phyloP scores from a whole-genome alignment of 176 grass and related monocot genomes.

The Phoenix dactylifera region DNA sequence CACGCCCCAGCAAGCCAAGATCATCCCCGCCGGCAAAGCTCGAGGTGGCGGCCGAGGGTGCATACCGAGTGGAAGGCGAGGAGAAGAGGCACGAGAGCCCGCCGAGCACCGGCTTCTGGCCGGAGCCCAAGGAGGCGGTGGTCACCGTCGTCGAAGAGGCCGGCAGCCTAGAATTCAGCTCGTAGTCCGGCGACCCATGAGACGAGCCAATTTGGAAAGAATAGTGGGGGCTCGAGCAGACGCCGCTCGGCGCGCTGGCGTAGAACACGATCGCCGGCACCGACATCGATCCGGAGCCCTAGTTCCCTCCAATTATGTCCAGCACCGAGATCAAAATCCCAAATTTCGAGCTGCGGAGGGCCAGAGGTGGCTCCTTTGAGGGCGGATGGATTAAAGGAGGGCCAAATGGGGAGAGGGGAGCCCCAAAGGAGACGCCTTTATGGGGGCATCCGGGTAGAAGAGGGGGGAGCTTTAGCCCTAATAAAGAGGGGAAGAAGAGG shows the following conservation, averaged over 20 bases:
- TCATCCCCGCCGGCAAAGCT: not conserved
- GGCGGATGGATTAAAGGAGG: no score
- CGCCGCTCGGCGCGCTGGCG: not conserved
- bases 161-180: conserved; percentile 7
- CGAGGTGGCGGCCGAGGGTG: not conserved
- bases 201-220: not conserved
- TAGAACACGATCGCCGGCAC: conserved; percentile 5
- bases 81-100: conserved; percentile 17
- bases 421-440: no score
- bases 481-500: no score
- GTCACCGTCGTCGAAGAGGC: not conserved
- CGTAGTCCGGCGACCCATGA: conserved; percentile 2
- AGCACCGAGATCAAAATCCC: not conserved
- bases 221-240: conserved; percentile 1
- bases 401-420: no score
- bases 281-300: conserved; percentile 2
- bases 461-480: no score
- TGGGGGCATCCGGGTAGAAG: no score
- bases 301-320: no score
- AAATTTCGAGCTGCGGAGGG: not conserved
- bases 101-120: conserved; percentile 3
- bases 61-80: not conserved
- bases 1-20: not conserved
- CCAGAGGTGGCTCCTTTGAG: no score
- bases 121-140: not conserved